Base-by-base conservation (phyloP, 1,139 yeast genomes). In the Suhomyces wounanorum region DNA sequence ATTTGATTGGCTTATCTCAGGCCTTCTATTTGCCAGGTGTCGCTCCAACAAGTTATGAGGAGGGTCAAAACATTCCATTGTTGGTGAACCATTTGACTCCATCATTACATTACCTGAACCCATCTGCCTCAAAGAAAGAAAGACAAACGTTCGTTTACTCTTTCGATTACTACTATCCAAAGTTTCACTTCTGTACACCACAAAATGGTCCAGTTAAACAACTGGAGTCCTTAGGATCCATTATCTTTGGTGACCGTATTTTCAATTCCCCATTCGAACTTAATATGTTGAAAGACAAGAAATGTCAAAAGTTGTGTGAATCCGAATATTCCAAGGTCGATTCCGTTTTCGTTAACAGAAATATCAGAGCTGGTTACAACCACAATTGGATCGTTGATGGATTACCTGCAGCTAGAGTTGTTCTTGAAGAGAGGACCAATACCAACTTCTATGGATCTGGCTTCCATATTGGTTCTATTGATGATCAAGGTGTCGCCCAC, bases 311-410 rank as follows among this genome's bases (percentile, higher is more conserved):
- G 23, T 73, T 92, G 47, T 94, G 99, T 70, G 60, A 31, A 9
- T 18, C 77, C 1, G 52, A 77, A 2, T 90, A 89, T 66, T 77
- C 85, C 36, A 78, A 80, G 33, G 66, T 81, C 7, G 96, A 90
- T 64, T 79, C 90, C 1, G 77, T 77, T 3, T 91, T 91, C 64
- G 89, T 91, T 45, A 85, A 85, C 65, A 79, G 87, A 60, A 81
- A 88, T 62, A 87, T 94, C 58, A 78, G 84, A 58, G 90, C 91
- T 47, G 92, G 94, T 6, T 94, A 89, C 67, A 82, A 81, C 64
- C 89, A 89, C 68, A 92, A 94, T 65, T 94, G 98, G 99, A 77
- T 92, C 50, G 75, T 94, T 54, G 99, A 94, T 68, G 97, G 98
- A 1, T 80, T 94, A 58, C 99, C 99, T 18, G 96, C 94, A 17